phyloP scores from a whole-genome alignment of 768 basidiomycete genomes.

The Gelatoporia subvermispora region DNA sequence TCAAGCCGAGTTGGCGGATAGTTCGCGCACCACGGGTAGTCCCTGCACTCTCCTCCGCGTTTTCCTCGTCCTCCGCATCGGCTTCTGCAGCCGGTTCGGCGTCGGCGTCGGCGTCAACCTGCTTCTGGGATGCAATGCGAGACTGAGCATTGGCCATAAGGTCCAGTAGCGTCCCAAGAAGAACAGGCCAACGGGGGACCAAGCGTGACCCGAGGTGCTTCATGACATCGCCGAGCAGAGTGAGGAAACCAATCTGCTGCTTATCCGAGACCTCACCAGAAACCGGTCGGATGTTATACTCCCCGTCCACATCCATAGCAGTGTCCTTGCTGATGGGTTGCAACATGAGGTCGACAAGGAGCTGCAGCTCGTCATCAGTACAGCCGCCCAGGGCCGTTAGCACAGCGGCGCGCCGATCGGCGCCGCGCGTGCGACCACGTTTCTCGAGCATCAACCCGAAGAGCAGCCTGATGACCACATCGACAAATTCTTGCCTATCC shows the following conservation, averaged over 20 bases:
- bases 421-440: conserved; percentile 61
- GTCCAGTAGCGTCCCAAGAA: conserved; percentile 66
- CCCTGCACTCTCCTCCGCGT: conserved; percentile 23
- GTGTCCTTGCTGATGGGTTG: conserved; percentile 43
- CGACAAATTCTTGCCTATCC: conserved; percentile 63
- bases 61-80: conserved; percentile 27
- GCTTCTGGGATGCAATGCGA: conserved; percentile 36
- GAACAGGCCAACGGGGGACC: conserved; percentile 62
- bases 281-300: conserved; percentile 28
- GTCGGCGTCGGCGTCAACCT: conserved; percentile 16
- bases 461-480: conserved; percentile 67
- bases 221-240: conserved; percentile 78
- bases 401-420: conserved; percentile 69
- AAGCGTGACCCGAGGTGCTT: conserved; percentile 76
- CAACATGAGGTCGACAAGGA: conserved; percentile 87
- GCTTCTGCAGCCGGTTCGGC: neutral
- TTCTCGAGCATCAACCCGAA: conserved; percentile 88
- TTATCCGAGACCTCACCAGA: conserved; percentile 39
- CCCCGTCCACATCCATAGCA: conserved; percentile 13
- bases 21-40: conserved; percentile 46
- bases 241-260: conserved; percentile 82
- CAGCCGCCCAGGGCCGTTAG: conserved; percentile 68
- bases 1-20: conserved; percentile 79
- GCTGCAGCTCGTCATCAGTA: conserved; percentile 62
- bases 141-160: conserved; percentile 63